Base-by-base conservation (phyloP, 164 flowering plant genomes). In the Cinnamomum chago region DNA sequence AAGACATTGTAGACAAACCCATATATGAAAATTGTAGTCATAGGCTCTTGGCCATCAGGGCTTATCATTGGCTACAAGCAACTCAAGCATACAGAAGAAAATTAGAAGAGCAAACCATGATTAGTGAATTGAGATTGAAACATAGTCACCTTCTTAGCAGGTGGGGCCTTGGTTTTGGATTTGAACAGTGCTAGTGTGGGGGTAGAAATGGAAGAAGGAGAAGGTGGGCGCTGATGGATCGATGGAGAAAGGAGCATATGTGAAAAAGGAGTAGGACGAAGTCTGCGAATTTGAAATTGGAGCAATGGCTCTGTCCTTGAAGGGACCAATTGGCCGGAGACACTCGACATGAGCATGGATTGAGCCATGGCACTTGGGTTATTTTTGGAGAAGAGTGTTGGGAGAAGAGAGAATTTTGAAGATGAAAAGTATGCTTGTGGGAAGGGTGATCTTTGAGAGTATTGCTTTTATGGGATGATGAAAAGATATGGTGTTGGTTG, bases 131-230 rank as follows among this genome's bases (percentile, higher is more conserved):
- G 3, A 69, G 58, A 62, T 5, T 3, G n/a, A 64, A 30, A 24
- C 52, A 73, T 15, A 24, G 1, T 15, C 2, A 88, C 91, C 94
- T 85, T 91, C 84, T 87, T 91, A 67, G 78, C 0, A 15, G 79
- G 68, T 24, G 96, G 89, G 22, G 95, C 93, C 79, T 93, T 95
- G 81, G 99, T 76, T 78, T 88, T 95, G 2, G 98, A 81, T 67
- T 93, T 93, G 89, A 93, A 95, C 79, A 95, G 82, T 64, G 97
- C 94, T 70, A 85, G n/a, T 67, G 85, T 83, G 6, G 77, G 79
- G 7, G 74, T 52, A 0, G 84, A 17, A 30, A 77, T 68, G 35
- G 85, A 79, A 23, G 83, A 47, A 20, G 55, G 0, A 18, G 75
- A 60, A 78, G 76, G 67, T 2, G n/a, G 50, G 25, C 22, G 52